Conservation (phyloP, 345 rosid genomes). For the Erodium maritimum region DNA sequence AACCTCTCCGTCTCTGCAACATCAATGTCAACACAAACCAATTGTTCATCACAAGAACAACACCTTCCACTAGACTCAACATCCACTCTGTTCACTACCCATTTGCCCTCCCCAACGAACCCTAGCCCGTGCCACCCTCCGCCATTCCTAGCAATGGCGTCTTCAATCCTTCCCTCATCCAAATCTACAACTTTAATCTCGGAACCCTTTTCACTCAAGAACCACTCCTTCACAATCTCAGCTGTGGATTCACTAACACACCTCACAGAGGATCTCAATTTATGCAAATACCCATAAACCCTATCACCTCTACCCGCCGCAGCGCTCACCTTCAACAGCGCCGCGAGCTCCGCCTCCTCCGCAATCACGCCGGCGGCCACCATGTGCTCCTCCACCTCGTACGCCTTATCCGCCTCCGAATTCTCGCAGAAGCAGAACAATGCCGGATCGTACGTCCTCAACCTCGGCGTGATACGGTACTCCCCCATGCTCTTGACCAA, state of each 20-base stretch:
- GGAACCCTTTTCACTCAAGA: slow-evolving; percentile 23
- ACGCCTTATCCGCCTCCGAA: slow-evolving; percentile 57
- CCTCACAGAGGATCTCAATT: slow-evolving; percentile 47
- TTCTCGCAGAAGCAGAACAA: slow-evolving; percentile 59
- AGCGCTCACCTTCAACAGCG: slow-evolving; percentile 57
- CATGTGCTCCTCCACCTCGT: slow-evolving; percentile 74
- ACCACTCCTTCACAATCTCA: slow-evolving; percentile 49
- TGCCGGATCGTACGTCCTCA: slow-evolving; percentile 70
- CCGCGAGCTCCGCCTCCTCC: slow-evolving; percentile 62
- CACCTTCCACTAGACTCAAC: slow-evolving; percentile 45
- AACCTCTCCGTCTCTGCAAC: slow-evolving; percentile 56
- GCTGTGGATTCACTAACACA: slow-evolving; percentile 50
- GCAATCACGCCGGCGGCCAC: slow-evolving; percentile 29
- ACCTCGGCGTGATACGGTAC: slow-evolving; percentile 38
- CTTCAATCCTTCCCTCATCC: slow-evolving; percentile 27
- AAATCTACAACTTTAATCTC: slow-evolving; percentile 20
- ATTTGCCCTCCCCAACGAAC: slow-evolving; percentile 73
- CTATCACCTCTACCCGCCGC: slow-evolving; percentile 34
- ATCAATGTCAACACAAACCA: slow-evolving; percentile 65
- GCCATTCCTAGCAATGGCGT: slow-evolving; percentile 45
- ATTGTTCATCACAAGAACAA: slow-evolving; percentile 44
- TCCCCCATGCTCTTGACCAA: slow-evolving; percentile 44
- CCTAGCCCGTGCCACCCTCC: slow-evolving; percentile 96
- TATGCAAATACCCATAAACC: slow-evolving; percentile 71
- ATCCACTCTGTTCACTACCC: slow-evolving; percentile 46